These are phyloP conservation scores for Lactarius hengduanensis DNA, from an alignment of 768 basidiomycete species.

Conservation along the genomic window DNA sequence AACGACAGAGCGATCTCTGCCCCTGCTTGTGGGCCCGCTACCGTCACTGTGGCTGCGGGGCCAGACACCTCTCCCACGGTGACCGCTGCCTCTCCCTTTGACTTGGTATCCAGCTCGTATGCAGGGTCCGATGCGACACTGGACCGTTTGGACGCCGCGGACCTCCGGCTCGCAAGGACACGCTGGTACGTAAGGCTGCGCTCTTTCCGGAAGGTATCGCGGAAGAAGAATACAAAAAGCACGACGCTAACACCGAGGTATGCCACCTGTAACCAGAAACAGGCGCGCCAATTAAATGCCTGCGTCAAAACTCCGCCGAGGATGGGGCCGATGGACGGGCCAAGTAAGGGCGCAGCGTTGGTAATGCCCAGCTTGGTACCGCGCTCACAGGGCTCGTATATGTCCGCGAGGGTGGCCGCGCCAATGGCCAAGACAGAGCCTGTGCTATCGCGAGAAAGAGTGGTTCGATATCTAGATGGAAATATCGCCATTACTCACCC, in stretches of 20 bases:
- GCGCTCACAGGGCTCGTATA: constrained; percentile 70
- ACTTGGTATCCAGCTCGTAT: not conserved
- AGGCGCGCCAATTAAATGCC: constrained; percentile 71
- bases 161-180: constrained; percentile 47
- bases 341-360: constrained; percentile 76
- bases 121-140: constrained; percentile 31
- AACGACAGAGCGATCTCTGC: constrained; percentile 53
- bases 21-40: constrained; percentile 23
- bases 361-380: constrained; percentile 80
- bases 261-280: constrained; percentile 79
- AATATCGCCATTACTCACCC: constrained; percentile 44
- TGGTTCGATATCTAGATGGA: constrained; percentile 5
- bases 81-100: not conserved
- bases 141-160: constrained; percentile 30
- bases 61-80: not conserved
- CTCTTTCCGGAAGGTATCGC: constrained; percentile 80
- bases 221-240: constrained; percentile 65
- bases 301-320: constrained; percentile 68
- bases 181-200: constrained; percentile 79
- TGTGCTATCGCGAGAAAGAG: constrained; percentile 41
- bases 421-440: constrained; percentile 70
- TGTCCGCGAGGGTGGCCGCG: constrained; percentile 75
- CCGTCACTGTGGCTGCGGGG: not conserved
- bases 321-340: constrained; percentile 65
- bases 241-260: constrained; percentile 54